A percentile compares a stretch with the other conserved stretches of the same genome.
Evolutionary conservation across 2,329 filamentous ascomycete species (phyloP).

Genomic region (Emericellopsis cladophorae): DNA sequence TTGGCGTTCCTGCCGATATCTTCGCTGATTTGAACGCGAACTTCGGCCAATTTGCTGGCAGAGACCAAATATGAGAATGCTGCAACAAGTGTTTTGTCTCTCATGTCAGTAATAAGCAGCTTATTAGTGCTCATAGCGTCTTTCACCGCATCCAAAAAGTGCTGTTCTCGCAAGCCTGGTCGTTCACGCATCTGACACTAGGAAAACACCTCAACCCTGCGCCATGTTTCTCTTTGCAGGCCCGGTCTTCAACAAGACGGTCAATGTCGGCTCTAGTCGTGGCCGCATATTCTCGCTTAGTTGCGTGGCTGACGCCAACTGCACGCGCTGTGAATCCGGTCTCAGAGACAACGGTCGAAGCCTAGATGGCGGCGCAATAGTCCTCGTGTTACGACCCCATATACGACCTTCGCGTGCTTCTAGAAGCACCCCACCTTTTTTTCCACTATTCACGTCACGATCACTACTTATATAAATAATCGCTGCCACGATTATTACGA

Average conservation of each 20-base stretch:
- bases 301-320: constrained; percentile 43
- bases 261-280: constrained; percentile 31
- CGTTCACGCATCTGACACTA: constrained; percentile 25
- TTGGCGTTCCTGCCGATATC: constrained; percentile 8
- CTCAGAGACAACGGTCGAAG: constrained; percentile 19
- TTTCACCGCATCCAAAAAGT: constrained; percentile 34
- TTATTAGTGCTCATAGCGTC: constrained; percentile 31
- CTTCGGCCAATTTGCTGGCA: constrained; percentile 37
- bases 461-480: too few species aligned
- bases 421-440: too few species aligned
- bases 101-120: constrained; percentile 49
- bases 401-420: too few species aligned
- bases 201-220: constrained; percentile 36
- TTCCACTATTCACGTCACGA: too few species aligned
- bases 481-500: too few species aligned
- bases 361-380: constrained; percentile 42
- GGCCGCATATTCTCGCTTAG: constrained; percentile 43
- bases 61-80: constrained; percentile 40
- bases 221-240: constrained; percentile 50
- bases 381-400: constrained; percentile 27
- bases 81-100: constrained; percentile 45
- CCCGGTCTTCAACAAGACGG: constrained; percentile 37
- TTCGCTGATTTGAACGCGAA: constrained; percentile 29
- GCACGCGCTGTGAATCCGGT: constrained; percentile 20
- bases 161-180: constrained; percentile 33